Evolutionary conservation across 345 rosid species (phyloP), one percentile per base, ranked within the genome.

Genomic region (Salix exigua): DNA sequence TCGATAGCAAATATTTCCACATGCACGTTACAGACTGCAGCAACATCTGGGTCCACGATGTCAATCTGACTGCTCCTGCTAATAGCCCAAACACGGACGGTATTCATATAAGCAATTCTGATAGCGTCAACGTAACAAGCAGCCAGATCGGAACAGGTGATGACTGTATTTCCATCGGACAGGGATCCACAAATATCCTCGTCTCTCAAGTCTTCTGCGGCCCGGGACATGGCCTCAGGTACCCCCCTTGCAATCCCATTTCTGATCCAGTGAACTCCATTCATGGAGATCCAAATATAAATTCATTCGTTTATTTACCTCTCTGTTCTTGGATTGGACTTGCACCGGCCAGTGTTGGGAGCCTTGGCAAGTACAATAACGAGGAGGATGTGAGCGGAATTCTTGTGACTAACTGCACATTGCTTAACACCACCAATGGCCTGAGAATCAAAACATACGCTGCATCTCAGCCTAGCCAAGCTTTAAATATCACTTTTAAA

Each of bases 61-160:
- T 96, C 65, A 88, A 80, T 78, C 89, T 96, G 68, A 89, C 88
- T 62, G 93, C 98, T 31, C 99, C 98, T 28, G 83, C 84, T 55
- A 73, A 85, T 33, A 93, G 98, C 77, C 99, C 99, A 25, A 96
- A 96, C 83, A 93, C 99, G 0, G 97, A 96, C 48, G 99, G 99
- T 50, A 89, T 93, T 78, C 99, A 93, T 78, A 83, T 96, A 1
- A 97, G 93, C 77, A 85, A 85, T 78, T 78, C 92, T 6, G 83
- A 84, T 68, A 68, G 16, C 28, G 42, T 85, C 37, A 71, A 44
- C 17, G 71, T 88, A 17, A 7, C 82, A 2, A 60, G 66, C 35
- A 70, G 75, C 68, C 1, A 30, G 14, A 83, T 88, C n/a, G 85
- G 77, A 12, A 88, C 89, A 6, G 91, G 91, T 0, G 89, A 88